A percentile compares a stretch with the other conserved stretches of the same genome.
Evolutionary conservation across 306 rosid genomes (phyloP).

Genomic region (Rosa rugosa): DNA sequence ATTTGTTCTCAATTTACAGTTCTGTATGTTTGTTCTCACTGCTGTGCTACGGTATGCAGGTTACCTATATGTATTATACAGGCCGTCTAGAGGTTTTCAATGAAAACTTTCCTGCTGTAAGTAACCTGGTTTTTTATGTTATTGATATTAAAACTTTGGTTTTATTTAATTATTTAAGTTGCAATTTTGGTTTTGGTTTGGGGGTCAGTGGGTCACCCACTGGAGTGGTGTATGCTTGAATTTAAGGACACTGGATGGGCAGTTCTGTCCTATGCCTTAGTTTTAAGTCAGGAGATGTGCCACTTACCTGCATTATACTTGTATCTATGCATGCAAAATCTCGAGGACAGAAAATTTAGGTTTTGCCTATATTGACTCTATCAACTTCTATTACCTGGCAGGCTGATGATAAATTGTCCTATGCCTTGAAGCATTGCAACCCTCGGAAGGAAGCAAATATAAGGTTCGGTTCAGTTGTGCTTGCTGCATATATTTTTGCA

Average conservation of each 20-base stretch:
- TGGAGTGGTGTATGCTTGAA: background rate
- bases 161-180: background rate
- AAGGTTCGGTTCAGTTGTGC: constrained; percentile 78
- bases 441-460: constrained; percentile 79
- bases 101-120: constrained; percentile 90
- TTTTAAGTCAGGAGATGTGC: constrained; percentile 4
- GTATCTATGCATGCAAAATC: background rate
- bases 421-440: constrained; percentile 88
- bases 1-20: background rate
- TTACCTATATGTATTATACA: constrained; percentile 95
- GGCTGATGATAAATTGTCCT: constrained; percentile 91
- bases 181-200: background rate
- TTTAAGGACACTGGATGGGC: background rate
- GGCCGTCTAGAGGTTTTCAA: constrained; percentile 99
- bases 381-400: constrained; percentile 45
- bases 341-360: constrained; percentile 9
- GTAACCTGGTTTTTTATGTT: constrained; percentile 37
- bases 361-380: constrained; percentile 16
- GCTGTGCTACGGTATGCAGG: constrained; percentile 50
- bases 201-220: background rate
- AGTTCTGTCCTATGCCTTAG: background rate
- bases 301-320: constrained; percentile 13
- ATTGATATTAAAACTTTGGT: background rate
- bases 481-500: constrained; percentile 35
- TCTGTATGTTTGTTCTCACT: constrained; percentile 16